Conservation (phyloP, 23 red algal genomes). For the Agarophyton chilense region DNA sequence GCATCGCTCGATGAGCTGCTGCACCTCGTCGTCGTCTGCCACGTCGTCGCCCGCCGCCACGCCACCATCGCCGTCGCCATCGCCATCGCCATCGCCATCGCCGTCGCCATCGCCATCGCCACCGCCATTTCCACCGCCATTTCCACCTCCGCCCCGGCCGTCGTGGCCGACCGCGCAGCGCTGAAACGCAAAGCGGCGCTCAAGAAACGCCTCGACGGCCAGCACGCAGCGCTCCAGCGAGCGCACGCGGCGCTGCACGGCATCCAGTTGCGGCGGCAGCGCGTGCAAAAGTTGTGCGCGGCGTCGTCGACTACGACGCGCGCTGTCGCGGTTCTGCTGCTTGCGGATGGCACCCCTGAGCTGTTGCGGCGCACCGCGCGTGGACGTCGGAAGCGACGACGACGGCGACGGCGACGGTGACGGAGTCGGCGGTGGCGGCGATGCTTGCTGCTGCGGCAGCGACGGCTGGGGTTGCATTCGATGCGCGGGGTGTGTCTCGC, state of each 20-base stretch:
- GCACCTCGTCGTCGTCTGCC: neutral
- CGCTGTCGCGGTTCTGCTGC: slow-evolving; percentile 37
- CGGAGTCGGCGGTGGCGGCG: neutral
- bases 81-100: neutral
- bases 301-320: slow-evolving; percentile 15
- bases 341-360: slow-evolving; percentile 54
- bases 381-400: neutral
- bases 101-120: no score
- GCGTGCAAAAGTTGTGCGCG: neutral
- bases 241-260: neutral
- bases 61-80: neutral
- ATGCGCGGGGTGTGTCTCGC: no score
- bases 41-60: neutral
- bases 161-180: neutral
- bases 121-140: no score
- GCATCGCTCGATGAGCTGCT: slow-evolving; percentile 35
- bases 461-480: neutral
- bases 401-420: neutral
- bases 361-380: slow-evolving; percentile 38
- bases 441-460: slow-evolving; percentile 17
- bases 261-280: neutral
- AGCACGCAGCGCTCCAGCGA: slow-evolving; percentile 1
- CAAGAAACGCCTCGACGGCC: neutral
- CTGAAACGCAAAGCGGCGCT: neutral
- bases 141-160: neutral